Evolutionary conservation across 2,329 filamentous ascomycete species (phyloP).

Genomic region (Diplodia scrobiculata): DNA sequence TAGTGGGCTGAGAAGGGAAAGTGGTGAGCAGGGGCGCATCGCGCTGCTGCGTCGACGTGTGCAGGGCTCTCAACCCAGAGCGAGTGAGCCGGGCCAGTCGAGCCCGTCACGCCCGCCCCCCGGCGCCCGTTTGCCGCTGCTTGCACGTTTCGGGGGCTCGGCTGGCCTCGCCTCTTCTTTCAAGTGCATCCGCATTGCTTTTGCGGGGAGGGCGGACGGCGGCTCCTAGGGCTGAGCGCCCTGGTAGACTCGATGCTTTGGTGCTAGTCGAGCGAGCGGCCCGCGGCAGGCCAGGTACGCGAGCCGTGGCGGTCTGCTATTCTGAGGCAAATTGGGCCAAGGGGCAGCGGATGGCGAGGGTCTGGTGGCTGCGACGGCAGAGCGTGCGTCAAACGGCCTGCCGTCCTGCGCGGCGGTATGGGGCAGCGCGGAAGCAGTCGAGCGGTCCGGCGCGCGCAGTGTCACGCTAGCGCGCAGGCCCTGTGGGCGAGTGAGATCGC

Average conservation of each 20-base stretch:
- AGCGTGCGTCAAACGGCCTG: slow-evolving; percentile 5
- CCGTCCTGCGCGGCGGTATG: not conserved
- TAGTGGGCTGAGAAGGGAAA: slow-evolving; percentile 25
- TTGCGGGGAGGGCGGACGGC: slow-evolving; percentile 17
- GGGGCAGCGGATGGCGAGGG: not conserved
- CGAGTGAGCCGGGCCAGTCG: not conserved
- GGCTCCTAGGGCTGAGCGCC: slow-evolving; percentile 21
- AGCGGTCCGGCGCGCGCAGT: slow-evolving; percentile 7
- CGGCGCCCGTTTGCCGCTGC: not conserved
- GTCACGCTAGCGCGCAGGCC: not conserved
- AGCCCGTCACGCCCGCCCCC: too few relatives aligned
- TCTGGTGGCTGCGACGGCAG: slow-evolving; percentile 1
- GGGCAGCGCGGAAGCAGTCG: slow-evolving; percentile 11
- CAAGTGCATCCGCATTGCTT: not conserved
- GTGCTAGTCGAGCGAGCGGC: slow-evolving; percentile 16
- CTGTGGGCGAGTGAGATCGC: slow-evolving; percentile 18
- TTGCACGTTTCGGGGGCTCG: not conserved
- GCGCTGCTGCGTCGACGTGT: not conserved
- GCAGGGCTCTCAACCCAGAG: not conserved
- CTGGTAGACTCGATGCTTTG: slow-evolving; percentile 23
- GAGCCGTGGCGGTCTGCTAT: slow-evolving; percentile 14
- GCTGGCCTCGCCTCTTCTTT: not conserved
- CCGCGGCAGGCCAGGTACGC: slow-evolving; percentile 20
- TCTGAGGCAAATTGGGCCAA: slow-evolving; percentile 1
- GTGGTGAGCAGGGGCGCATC: not conserved